Evolutionary conservation across 129 eudicot genomes (phyloP).

Genomic region (Silybum marianum): DNA sequence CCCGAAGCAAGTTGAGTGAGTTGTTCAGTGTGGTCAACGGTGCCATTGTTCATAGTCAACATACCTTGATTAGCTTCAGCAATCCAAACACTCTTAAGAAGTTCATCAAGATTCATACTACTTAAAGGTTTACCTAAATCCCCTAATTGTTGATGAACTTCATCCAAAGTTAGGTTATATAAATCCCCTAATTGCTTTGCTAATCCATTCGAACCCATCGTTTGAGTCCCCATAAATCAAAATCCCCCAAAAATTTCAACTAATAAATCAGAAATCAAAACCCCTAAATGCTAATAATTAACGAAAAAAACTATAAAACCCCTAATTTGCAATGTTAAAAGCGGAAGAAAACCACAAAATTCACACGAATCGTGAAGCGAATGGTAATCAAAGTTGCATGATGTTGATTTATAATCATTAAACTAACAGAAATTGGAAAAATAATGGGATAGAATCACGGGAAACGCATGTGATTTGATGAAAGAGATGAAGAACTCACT

Average conservation of each 20-base stretch:
- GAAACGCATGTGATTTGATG: not conserved
- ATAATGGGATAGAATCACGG: not conserved
- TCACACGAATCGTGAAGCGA: slow-evolving; percentile 6
- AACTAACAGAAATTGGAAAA: slow-evolving; percentile 11
- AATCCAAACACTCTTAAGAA: slow-evolving; percentile 62
- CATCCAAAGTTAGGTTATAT: slow-evolving; percentile 75
- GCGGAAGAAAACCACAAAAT: not conserved
- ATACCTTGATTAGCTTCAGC: slow-evolving; percentile 53
- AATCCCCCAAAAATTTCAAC: not conserved
- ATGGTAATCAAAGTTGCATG: slow-evolving; percentile 15
- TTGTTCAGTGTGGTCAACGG: slow-evolving; percentile 31
- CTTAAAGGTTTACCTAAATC: slow-evolving; percentile 78
- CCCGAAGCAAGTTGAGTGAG: slow-evolving; percentile 39
- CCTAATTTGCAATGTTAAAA: slow-evolving; percentile 3
- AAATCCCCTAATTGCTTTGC: slow-evolving; percentile 52
- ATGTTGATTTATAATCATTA: not conserved
- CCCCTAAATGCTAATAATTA: slow-evolving; percentile 5
- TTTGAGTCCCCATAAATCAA: slow-evolving; percentile 50
- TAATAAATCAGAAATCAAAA: not conserved
- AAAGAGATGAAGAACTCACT: slow-evolving; percentile 28
- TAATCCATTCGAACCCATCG: slow-evolving; percentile 69
- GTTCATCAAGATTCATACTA: slow-evolving; percentile 90
- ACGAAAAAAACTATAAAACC: not conserved
- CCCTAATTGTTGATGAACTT: slow-evolving; percentile 78
- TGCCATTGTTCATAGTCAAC: not conserved